A percentile compares a stretch with the other conserved stretches of the same genome.
Evolutionary conservation across 257 asterid species (phyloP).

Genomic region (Nicotiana attenuata): DNA sequence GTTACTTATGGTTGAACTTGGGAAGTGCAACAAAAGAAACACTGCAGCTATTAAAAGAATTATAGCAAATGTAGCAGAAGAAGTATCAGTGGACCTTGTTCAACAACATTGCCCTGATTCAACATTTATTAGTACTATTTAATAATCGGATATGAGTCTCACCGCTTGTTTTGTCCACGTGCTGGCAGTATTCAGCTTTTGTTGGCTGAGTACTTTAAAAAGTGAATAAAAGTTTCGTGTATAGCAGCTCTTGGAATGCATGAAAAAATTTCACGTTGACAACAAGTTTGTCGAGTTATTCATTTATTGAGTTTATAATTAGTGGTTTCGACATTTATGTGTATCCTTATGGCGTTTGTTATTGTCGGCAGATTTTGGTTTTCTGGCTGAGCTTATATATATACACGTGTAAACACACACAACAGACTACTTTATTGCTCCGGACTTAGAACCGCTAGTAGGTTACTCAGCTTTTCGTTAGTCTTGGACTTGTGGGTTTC

Average conservation of each 20-base stretch:
- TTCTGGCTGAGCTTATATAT: neutral
- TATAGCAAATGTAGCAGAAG: neutral
- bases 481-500: conserved; percentile 14
- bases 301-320: neutral
- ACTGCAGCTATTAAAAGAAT: neutral
- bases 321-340: neutral
- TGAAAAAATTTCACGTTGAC: neutral
- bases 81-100: neutral
- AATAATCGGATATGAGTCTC: neutral
- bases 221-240: neutral
- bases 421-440: neutral
- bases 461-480: neutral
- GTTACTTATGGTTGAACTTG: conserved; percentile 1
- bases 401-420: neutral
- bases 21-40: neutral
- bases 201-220: neutral
- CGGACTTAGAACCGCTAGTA: neutral
- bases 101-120: neutral
- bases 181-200: neutral
- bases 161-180: neutral
- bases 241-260: neutral
- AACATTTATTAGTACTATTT: neutral
- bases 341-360: neutral
- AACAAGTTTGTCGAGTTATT: neutral
- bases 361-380: neutral